Percentiles rank a stretch among this genome's conserved stretches.
Evolutionary conservation across 495 filamentous ascomycete genomes (phyloP).

Genomic region (Rostrohypoxylon terebratum): DNA sequence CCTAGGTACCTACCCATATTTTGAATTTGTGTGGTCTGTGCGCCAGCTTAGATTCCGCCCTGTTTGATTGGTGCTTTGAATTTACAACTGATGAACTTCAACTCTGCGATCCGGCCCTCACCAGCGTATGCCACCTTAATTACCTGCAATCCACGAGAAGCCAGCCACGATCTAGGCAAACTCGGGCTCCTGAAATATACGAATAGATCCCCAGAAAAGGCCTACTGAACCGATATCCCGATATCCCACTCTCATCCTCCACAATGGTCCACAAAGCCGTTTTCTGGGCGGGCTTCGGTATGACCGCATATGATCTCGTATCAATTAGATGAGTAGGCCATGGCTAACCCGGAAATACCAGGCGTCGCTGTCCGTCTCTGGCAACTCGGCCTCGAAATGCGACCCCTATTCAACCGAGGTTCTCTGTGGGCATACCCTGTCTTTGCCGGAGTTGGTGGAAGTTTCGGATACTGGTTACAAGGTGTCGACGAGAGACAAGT

Average conservation of each 20-base stretch:
- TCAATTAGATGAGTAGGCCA: conserved; percentile 13
- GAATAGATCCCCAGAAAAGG: conserved; percentile 17
- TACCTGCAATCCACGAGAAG: conserved; percentile 12
- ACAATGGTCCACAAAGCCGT: conserved; percentile 78
- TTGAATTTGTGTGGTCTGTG: conserved; percentile 25
- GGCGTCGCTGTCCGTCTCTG: conserved; percentile 90
- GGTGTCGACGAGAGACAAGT: conserved; percentile 84
- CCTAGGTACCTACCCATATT: neutral
- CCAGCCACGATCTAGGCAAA: conserved; percentile 1
- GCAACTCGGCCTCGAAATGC: conserved; percentile 99
- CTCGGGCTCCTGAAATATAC: conserved; percentile 15
- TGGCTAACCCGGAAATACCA: conserved; percentile 52
- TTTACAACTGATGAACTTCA: conserved; percentile 39
- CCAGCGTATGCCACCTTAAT: conserved; percentile 4
- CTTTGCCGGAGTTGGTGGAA: conserved; percentile 83
- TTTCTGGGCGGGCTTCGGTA: conserved; percentile 99
- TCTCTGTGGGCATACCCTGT: conserved; percentile 92
- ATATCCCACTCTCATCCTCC: conserved; percentile 24
- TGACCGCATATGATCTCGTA: conserved; percentile 43
- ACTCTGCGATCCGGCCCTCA: conserved; percentile 11
- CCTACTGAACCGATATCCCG: conserved; percentile 29
- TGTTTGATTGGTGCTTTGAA: conserved; percentile 38
- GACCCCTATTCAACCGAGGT: conserved; percentile 82
- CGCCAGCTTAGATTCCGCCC: conserved; percentile 27
- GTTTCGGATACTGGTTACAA: conserved; percentile 96